phyloP scores from a whole-genome alignment of 2,329 filamentous ascomycete species.

The Gnomoniopsis smithogilvyi region DNA sequence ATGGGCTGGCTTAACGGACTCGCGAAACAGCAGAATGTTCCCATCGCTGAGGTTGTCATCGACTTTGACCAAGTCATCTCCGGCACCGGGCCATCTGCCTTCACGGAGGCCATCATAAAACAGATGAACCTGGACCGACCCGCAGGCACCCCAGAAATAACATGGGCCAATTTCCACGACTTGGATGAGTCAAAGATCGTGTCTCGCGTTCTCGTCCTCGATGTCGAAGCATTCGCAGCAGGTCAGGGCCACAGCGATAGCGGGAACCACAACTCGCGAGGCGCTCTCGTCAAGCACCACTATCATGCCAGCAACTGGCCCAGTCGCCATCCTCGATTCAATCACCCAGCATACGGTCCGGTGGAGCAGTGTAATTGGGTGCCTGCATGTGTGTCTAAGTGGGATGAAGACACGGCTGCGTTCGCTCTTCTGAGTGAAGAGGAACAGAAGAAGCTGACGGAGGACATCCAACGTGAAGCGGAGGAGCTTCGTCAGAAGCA shows the following conservation, averaged over 20 bases:
- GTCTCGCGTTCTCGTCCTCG: conserved; percentile 62
- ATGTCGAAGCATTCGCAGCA: conserved; percentile 69
- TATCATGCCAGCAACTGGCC: conserved; percentile 75
- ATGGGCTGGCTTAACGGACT: conserved; percentile 62
- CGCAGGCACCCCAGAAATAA: conserved; percentile 38
- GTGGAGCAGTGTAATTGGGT: conserved; percentile 72
- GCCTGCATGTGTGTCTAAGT: conserved; percentile 58
- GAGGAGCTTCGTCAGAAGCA: conserved; percentile 24
- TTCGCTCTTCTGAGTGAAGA: conserved; percentile 57
- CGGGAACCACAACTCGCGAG: conserved; percentile 64
- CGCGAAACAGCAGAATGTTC: conserved; percentile 53
- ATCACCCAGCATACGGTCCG: conserved; percentile 66
- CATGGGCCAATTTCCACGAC: conserved; percentile 64
- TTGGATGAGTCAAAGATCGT: conserved; percentile 64
- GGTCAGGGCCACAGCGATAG: conserved; percentile 72
- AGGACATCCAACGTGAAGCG: conserved; percentile 30
- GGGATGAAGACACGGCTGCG: conserved; percentile 61
- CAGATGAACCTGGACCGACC: conserved; percentile 52
- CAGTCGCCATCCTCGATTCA: conserved; percentile 61
- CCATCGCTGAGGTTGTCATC: conserved; percentile 59
- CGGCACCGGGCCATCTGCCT: conserved; percentile 69
- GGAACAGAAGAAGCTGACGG: conserved; percentile 52
- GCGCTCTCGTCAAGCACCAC: conserved; percentile 69
- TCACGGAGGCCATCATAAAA: conserved; percentile 61
- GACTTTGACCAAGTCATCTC: conserved; percentile 72